Evolutionary conservation across 108 stramenopile genomes (phyloP).

Genomic region (Cyclotella cryptica): DNA sequence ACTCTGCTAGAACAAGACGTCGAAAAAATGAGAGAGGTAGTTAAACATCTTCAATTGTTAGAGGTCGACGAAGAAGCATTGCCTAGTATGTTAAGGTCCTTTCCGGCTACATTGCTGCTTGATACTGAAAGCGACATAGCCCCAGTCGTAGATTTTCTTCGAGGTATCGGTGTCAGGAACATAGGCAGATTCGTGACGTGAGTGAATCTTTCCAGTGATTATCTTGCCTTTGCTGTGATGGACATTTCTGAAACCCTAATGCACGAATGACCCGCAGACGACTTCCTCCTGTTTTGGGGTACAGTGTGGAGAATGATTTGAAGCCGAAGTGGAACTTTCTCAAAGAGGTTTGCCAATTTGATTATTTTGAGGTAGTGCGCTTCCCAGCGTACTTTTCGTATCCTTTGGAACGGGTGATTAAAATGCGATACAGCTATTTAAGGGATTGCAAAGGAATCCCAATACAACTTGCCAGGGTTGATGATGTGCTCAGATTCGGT

Average conservation of each 20-base stretch:
- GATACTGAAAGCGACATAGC: conserved; percentile 65
- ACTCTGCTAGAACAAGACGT: conserved; percentile 61
- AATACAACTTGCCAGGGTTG: conserved; percentile 59
- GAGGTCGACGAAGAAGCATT: conserved; percentile 65
- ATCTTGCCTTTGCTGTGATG: not conserved
- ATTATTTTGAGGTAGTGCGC: conserved; percentile 66
- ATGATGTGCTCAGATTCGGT: conserved; percentile 74
- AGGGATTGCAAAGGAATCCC: conserved; percentile 61
- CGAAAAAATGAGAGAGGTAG: conserved; percentile 55
- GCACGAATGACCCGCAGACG: conserved; percentile 14
- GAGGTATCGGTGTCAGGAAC: conserved; percentile 66
- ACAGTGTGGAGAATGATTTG: conserved; percentile 76
- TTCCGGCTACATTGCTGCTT: conserved; percentile 68
- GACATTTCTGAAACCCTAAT: not conserved
- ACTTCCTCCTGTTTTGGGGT: conserved; percentile 78
- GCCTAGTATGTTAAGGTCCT: conserved; percentile 69
- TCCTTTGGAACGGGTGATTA: conserved; percentile 76
- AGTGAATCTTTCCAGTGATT: conserved; percentile 2
- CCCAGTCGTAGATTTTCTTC: conserved; percentile 71
- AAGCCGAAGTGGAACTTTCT: conserved; percentile 84
- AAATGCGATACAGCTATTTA: conserved; percentile 75
- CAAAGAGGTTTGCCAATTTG: conserved; percentile 57
- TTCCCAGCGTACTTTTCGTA: conserved; percentile 89
- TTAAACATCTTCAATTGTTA: conserved; percentile 49
- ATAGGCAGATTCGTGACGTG: conserved; percentile 75